A percentile compares a stretch with the other conserved stretches of the same genome.
Conservation (phyloP, 441 rosid genomes). For the Adansonia gregorii region DNA sequence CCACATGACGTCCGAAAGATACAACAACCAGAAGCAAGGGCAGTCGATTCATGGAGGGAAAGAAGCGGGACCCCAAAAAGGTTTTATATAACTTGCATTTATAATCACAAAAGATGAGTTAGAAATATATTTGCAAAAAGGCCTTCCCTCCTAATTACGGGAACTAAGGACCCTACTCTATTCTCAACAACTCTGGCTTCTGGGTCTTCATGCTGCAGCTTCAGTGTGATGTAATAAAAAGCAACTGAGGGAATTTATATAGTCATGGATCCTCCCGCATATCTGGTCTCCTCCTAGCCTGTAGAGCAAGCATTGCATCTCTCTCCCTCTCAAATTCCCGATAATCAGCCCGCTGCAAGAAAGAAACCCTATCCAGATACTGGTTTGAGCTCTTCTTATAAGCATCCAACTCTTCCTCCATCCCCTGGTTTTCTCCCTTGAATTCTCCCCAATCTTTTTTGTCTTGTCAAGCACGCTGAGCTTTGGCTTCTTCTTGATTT, state of each 20-base stretch:
- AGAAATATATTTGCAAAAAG: conserved; percentile 11
- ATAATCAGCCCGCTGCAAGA: conserved; percentile 78
- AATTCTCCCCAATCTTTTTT: conserved; percentile 95
- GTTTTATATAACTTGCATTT: neutral
- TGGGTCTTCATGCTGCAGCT: too few relatives aligned
- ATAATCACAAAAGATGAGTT: neutral
- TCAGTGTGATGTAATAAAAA: too few relatives aligned
- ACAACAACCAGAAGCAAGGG: too few relatives aligned
- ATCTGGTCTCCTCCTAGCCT: conserved; percentile 72
- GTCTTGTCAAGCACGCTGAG: conserved; percentile 92
- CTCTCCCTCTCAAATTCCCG: conserved; percentile 93
- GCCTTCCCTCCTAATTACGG: neutral
- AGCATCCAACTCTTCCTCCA: conserved; percentile 79
- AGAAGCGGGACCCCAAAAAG: conserved; percentile 5
- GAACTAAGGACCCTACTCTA: neutral
- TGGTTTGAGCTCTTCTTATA: conserved; percentile 91
- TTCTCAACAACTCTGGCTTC: neutral
- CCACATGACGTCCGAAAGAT: too few relatives aligned
- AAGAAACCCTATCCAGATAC: conserved; percentile 77
- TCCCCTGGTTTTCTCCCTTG: conserved; percentile 81
- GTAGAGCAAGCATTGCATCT: conserved; percentile 79
- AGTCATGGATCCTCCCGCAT: conserved; percentile 57
- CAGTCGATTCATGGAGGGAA: neutral
- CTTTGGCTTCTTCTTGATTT: conserved; percentile 84
- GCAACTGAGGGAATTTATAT: too few relatives aligned